Evolutionary conservation across 2,329 filamentous ascomycete species (phyloP).

Genomic region (Cladosporium sp.): DNA sequence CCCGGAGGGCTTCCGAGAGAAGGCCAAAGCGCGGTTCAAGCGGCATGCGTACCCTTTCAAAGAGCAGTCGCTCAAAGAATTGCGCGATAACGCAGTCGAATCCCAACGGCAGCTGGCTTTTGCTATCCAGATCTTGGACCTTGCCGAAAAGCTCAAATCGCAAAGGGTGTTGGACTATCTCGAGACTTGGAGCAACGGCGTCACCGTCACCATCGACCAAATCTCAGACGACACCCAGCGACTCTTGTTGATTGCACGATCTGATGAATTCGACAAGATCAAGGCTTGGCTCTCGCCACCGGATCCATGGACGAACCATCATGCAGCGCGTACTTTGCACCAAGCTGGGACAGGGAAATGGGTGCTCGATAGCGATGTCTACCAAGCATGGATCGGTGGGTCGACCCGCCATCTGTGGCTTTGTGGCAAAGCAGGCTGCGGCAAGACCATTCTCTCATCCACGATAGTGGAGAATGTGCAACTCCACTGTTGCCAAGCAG

Average conservation of each 20-base stretch:
- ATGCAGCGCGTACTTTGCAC: slow-evolving; percentile 22
- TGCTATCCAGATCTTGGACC: background rate
- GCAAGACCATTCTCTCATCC: slow-evolving; percentile 29
- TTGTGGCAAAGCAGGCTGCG: slow-evolving; percentile 27
- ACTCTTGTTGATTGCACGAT: background rate
- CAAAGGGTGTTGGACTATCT: background rate
- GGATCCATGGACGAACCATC: slow-evolving; percentile 27
- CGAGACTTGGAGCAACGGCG: background rate
- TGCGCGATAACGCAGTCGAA: background rate
- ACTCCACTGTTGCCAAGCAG: slow-evolving; percentile 13
- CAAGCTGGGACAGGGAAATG: slow-evolving; percentile 25
- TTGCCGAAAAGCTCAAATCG: background rate
- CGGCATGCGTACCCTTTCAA: background rate
- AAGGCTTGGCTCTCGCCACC: slow-evolving; percentile 23
- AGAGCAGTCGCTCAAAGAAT: background rate
- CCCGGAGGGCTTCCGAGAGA: background rate
- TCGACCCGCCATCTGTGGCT: slow-evolving; percentile 25
- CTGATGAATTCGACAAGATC: slow-evolving; percentile 21
- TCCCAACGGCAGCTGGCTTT: background rate
- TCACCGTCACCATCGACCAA: background rate
- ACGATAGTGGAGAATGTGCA: slow-evolving; percentile 26
- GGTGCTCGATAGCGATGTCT: slow-evolving; percentile 23
- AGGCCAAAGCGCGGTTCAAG: background rate
- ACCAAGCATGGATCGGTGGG: slow-evolving; percentile 24
- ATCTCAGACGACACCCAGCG: background rate